Base-by-base conservation (phyloP, 1,284 basidiomycete genomes). In the Leccinum ponderosum region DNA sequence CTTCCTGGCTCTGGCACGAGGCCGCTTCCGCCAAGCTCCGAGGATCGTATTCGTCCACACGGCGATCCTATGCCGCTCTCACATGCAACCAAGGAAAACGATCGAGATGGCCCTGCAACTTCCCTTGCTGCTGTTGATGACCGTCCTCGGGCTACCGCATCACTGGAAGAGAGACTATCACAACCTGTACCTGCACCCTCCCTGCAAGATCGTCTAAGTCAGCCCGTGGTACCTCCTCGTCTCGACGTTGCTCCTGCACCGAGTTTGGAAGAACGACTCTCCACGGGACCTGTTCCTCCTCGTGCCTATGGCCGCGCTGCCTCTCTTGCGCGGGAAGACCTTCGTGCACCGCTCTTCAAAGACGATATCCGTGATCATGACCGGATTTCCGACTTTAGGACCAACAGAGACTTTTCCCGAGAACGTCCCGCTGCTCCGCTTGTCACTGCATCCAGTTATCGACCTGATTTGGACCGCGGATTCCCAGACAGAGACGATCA, bases 231-330 rank as follows among this genome's bases (percentile, higher is more conserved):
- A 54, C 61, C 67, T 60, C 47, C 64, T 22, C 63, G 73, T n/a
- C 66, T 66, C 55, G 65, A 72, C 48, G 47, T 69, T 17, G 37
- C 64, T 52, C 69, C 71, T 61, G 68, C 73, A 25, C 70, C 75
- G n/a, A 76, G 65, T 58, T 68, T 81, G 20, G 78, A 81, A 72
- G 79, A 81, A 58, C 75, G 80, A 62, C 64, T 79, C 14, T 71
- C 74, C 48, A 65, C 71, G 51, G 69, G 68, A 54, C 68, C 73
- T 20, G 61, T 68, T 57, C 69, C 68, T 59, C 56, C 66, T 53
- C 62, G 67, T 53, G 37, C 53, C 12, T 73, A 73, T 42, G 27
- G 57, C 17, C 73, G 72, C 27, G 61, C 76, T 39, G 9, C 67
- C 42, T 73, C 78, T 17, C 64, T 70, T 20, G 62, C 65, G 53